Conservation (phyloP, 345 rosid species). For the Mercurialis annua region DNA sequence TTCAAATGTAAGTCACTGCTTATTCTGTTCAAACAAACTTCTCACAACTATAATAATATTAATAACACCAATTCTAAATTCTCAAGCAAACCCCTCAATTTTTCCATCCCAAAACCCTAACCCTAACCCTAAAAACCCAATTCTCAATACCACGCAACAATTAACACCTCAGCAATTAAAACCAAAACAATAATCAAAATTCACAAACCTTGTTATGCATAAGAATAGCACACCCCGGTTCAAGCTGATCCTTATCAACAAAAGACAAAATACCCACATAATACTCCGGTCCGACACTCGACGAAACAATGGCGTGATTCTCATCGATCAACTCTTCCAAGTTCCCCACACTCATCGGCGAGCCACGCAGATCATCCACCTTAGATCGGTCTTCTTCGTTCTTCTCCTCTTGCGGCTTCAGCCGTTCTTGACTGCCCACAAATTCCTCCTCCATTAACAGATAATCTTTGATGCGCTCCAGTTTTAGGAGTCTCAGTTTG, state of each 20-base stretch:
- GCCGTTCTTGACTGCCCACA: slow-evolving; percentile 29
- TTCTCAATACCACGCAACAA: too few species aligned
- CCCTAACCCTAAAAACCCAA: too few species aligned
- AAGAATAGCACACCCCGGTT: slow-evolving; percentile 39
- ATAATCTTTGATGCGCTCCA: slow-evolving; percentile 33
- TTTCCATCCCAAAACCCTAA: too few species aligned
- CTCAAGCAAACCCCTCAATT: too few species aligned
- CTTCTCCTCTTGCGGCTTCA: slow-evolving; percentile 32
- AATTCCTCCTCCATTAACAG: slow-evolving; percentile 31
- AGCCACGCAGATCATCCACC: slow-evolving; percentile 30
- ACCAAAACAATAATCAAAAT: not conserved
- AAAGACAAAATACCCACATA: slow-evolving; percentile 29
- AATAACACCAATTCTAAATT: too few species aligned
- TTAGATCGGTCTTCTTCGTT: slow-evolving; percentile 26
- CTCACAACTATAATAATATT: too few species aligned
- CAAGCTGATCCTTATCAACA: slow-evolving; percentile 38
- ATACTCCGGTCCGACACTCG: slow-evolving; percentile 29
- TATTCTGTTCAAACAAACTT: too few species aligned
- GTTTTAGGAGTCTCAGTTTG: slow-evolving; percentile 25
- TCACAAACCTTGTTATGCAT: slow-evolving; percentile 34
- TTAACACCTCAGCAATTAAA: too few species aligned
- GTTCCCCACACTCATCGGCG: slow-evolving; percentile 34
- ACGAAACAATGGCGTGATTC: slow-evolving; percentile 31
- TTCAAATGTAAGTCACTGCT: too few species aligned
- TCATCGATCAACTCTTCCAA: slow-evolving; percentile 33